Evolutionary conservation across 75 land plant genomes (phyloP), one percentile per base, ranked within the genome.

Genomic region (Gnetum montanum): DNA sequence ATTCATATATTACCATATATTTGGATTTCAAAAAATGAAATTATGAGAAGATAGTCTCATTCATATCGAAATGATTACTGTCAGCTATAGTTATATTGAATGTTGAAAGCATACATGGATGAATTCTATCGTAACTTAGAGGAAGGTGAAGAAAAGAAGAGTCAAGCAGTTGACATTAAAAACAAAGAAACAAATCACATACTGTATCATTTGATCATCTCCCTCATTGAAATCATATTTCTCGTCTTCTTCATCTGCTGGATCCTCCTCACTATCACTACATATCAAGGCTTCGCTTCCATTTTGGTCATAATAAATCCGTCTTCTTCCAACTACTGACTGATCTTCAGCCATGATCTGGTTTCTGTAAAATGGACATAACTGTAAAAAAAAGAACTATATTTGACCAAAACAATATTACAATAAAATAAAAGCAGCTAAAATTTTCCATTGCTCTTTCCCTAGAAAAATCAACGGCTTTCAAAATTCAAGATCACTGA

Each of bases 301-400:
- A 74, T 62, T 84, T 59, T 69, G 88, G 67, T 86, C 99, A 79
- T 95, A 95, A 64, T 95, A 95, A 29, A 95, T 95, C 44, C 99
- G 71, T 51, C 99, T 71, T 50, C 99, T 74, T 38, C 99, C 97
- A 15, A 86, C 72, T 10, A 95, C 97, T 25, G 99, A 95, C 61
- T 95, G 99, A 68, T 95, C 99, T 46, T 95, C 99, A 0, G 99
- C 68, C 99, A 95, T 95, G 48, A 88, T 78, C 46, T 86, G 99
- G 58, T 92, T 92, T 63, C 97, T 92, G 70, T 34, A 6, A 55
- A 31, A 27, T 23, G 29, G 31, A 45, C 13, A 25, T 54, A 38
- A 18, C 35, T 13, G 16, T 31, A 12, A 62, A 29, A 10, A 6
- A 58, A 19, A 4, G 6, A 7, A 51, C 4, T 15, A 48, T 29